Percentiles rank a stretch among this genome's conserved stretches.
Evolutionary conservation across 371 early-diverging fungal genomes (phyloP).

Genomic region (Saksenaea vasiformis): DNA sequence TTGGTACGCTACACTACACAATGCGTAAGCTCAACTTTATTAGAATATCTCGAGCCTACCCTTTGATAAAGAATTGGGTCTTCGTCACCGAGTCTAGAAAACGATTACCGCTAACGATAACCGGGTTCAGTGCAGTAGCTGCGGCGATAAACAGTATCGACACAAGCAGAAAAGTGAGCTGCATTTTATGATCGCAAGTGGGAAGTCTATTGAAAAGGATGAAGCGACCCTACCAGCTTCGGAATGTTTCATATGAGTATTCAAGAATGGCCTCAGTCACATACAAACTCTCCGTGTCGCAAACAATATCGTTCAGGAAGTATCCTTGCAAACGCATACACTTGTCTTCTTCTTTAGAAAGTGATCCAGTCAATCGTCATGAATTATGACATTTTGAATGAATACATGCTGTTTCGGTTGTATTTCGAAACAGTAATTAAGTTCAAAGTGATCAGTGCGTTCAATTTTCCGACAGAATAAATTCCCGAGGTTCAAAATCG

Average conservation of each 20-base stretch:
- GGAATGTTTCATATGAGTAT: not conserved
- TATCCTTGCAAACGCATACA: not conserved
- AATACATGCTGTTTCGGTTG: too few relatives aligned
- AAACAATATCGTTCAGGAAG: not conserved
- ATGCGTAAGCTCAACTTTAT: not conserved
- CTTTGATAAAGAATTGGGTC: slow-evolving; percentile 79
- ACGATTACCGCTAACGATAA: slow-evolving; percentile 71
- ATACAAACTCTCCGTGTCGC: not conserved
- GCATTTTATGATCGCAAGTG: not conserved
- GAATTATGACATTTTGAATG: too few relatives aligned
- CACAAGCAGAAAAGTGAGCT: not conserved
- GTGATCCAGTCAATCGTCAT: too few relatives aligned
- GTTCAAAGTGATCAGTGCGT: too few relatives aligned
- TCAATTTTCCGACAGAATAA: too few relatives aligned
- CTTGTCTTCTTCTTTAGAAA: not conserved
- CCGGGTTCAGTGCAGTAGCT: slow-evolving; percentile 51
- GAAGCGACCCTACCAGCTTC: not conserved
- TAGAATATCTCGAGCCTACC: slow-evolving; percentile 29
- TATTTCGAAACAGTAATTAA: too few relatives aligned
- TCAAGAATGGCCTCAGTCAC: slow-evolving; percentile 1
- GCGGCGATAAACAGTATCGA: slow-evolving; percentile 9
- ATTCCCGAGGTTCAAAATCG: too few relatives aligned
- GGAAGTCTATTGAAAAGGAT: not conserved
- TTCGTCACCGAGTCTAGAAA: slow-evolving; percentile 74
- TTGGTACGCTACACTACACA: slow-evolving; percentile 68